A percentile compares a stretch with the other conserved stretches of the same genome.
phyloP scores from a whole-genome alignment of 2,329 filamentous ascomycete species.

The Aspergillus nomiae region DNA sequence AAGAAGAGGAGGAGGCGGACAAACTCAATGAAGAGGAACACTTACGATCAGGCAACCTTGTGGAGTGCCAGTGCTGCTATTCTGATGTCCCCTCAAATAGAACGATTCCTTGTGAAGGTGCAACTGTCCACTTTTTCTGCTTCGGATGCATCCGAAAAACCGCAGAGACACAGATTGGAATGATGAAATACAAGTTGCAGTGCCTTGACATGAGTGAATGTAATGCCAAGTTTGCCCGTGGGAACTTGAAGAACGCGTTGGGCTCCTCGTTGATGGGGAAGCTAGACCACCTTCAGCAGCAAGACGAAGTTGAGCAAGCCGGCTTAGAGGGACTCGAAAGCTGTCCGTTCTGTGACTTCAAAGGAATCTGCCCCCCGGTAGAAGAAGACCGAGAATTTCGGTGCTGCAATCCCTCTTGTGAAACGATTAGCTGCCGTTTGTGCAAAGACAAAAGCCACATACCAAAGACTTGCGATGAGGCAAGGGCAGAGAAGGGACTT shows the following conservation, averaged over 20 bases:
- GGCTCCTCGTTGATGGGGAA: constrained; percentile 60
- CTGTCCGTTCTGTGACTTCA: constrained; percentile 82
- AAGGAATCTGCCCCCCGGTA: constrained; percentile 69
- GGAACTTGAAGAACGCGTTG: constrained; percentile 60
- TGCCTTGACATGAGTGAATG: constrained; percentile 75
- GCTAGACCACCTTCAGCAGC: constrained; percentile 71
- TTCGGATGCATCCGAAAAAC: constrained; percentile 64
- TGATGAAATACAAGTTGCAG: constrained; percentile 65
- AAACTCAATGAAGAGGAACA: constrained; percentile 39
- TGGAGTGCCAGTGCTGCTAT: constrained; percentile 76
- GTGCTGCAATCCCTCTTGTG: constrained; percentile 69
- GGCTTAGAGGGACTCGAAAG: constrained; percentile 70
- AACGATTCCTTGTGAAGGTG: constrained; percentile 67
- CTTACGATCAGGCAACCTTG: constrained; percentile 53
- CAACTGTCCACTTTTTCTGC: constrained; percentile 68
- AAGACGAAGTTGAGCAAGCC: constrained; percentile 68
- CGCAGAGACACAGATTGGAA: constrained; percentile 69
- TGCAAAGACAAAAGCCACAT: constrained; percentile 72
- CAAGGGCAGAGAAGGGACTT: constrained; percentile 60
- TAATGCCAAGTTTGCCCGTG: constrained; percentile 58
- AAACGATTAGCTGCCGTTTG: constrained; percentile 64
- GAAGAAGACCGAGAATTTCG: constrained; percentile 72
- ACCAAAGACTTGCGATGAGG: constrained; percentile 71
- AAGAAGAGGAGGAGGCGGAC: constrained; percentile 30
- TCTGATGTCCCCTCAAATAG: constrained; percentile 66